Percentiles rank a stretch among this genome's conserved stretches.
Evolutionary conservation across 805 yeast genomes (phyloP).

Genomic region (Starmerella vaccinii): DNA sequence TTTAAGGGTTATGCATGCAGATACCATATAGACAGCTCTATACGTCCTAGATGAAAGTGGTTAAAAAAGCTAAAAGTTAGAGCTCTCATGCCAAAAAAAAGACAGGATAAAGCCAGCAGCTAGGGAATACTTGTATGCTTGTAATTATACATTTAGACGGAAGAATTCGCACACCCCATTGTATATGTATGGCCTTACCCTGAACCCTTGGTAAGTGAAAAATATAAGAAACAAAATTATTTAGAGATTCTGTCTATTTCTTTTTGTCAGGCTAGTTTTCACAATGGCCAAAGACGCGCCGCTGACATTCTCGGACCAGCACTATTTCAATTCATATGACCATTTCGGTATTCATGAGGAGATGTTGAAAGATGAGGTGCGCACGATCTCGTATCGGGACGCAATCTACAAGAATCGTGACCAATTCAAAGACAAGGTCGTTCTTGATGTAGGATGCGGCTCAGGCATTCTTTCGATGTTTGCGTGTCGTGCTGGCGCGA

Average conservation of each 20-base stretch:
- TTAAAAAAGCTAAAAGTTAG: no score
- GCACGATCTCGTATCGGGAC: slow-evolving; percentile 83
- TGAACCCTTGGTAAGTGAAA: slow-evolving; percentile 1
- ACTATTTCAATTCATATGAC: slow-evolving; percentile 89
- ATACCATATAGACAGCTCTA: neutral
- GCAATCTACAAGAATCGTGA: slow-evolving; percentile 86
- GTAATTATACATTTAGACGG: no score
- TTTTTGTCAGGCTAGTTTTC: neutral
- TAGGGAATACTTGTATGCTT: no score
- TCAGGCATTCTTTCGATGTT: slow-evolving; percentile 97
- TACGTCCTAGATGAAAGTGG: no score
- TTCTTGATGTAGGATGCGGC: slow-evolving; percentile 97
- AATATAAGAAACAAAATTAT: neutral
- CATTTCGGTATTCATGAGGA: slow-evolving; percentile 98
- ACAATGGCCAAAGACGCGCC: neutral
- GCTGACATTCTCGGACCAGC: slow-evolving; percentile 49
- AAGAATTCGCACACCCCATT: no score
- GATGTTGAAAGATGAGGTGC: slow-evolving; percentile 90
- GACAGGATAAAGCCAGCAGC: no score
- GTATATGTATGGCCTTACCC: neutral
- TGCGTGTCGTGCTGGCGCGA: slow-evolving; percentile 98
- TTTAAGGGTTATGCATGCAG: neutral
- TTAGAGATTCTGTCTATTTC: neutral
- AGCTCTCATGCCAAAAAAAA: no score
- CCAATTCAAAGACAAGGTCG: slow-evolving; percentile 84